These are phyloP conservation scores for Parastagonospora nodorum DNA, from an alignment of 2,329 filamentous ascomycete genomes.

Conservation along the genomic window DNA sequence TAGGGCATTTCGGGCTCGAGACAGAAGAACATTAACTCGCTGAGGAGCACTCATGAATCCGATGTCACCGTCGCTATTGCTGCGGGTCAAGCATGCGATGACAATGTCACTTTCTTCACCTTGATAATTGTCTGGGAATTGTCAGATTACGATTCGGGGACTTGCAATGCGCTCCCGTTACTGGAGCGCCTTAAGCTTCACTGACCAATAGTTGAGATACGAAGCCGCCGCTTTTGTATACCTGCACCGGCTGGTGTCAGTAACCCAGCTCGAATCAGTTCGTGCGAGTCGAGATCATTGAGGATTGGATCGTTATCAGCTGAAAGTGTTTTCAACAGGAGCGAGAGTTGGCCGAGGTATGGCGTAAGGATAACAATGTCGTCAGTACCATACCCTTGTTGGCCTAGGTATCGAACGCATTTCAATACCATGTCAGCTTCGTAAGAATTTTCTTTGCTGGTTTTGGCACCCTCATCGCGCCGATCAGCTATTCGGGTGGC, in stretches of 20 bases:
- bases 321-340: slow-evolving; percentile 60
- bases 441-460: slow-evolving; percentile 66
- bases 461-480: slow-evolving; percentile 55
- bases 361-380: slow-evolving; percentile 73
- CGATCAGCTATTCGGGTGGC: slow-evolving; percentile 53
- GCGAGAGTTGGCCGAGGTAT: slow-evolving; percentile 70
- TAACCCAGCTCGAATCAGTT: slow-evolving; percentile 67
- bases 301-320: slow-evolving; percentile 67
- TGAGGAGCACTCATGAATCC: slow-evolving; percentile 72
- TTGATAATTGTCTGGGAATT: slow-evolving; percentile 71
- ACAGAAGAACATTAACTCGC: slow-evolving; percentile 72
- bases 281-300: slow-evolving; percentile 70
- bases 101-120: slow-evolving; percentile 78
- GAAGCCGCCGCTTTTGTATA: slow-evolving; percentile 58
- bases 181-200: slow-evolving; percentile 1
- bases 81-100: slow-evolving; percentile 69
- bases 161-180: too few species aligned
- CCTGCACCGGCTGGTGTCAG: slow-evolving; percentile 59
- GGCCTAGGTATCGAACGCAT: slow-evolving; percentile 68
- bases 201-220: slow-evolving; percentile 72
- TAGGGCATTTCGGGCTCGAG: slow-evolving; percentile 67
- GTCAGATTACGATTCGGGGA: too few species aligned
- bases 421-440: slow-evolving; percentile 71
- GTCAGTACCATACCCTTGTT: slow-evolving; percentile 71
- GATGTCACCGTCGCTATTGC: slow-evolving; percentile 67